Evolutionary conservation across 108 stramenopile species (phyloP).

Genomic region (Asterionellopsis glacialis): DNA sequence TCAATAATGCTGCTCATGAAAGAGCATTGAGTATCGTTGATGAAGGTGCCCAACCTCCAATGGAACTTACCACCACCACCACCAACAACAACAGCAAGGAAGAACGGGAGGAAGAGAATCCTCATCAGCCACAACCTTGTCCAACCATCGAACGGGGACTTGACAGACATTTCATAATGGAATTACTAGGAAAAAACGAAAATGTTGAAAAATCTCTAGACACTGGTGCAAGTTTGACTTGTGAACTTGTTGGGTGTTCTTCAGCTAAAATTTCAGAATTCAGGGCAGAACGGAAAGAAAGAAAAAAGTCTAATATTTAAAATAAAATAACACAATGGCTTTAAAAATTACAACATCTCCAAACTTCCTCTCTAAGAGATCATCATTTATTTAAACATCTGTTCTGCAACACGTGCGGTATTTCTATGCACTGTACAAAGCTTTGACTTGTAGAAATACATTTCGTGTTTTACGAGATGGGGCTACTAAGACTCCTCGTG

Average conservation of each 20-base stretch:
- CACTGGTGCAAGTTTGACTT: constrained; percentile 5
- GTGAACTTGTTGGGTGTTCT: constrained; percentile 10
- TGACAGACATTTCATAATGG: constrained; percentile 29
- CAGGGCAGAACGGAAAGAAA: not conserved
- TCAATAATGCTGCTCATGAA: constrained; percentile 35
- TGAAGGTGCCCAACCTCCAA: constrained; percentile 18
- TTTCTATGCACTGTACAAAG: no score
- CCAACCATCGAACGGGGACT: constrained; percentile 17
- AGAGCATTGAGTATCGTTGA: constrained; percentile 31
- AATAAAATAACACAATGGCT: no score
- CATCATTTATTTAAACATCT: no score
- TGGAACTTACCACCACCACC: constrained; percentile 5
- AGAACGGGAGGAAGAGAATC: not conserved
- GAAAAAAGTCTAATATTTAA: not conserved
- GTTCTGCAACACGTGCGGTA: no score
- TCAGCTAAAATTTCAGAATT: constrained; percentile 5
- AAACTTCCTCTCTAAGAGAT: no score
- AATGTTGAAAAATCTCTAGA: not conserved
- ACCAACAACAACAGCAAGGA: not conserved
- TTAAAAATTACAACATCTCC: no score
- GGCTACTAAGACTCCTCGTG: not conserved
- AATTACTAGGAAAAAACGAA: not conserved
- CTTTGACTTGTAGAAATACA: no score
- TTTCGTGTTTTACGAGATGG: no score
- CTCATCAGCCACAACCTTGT: constrained; percentile 3